Evolutionary conservation across 768 basidiomycete genomes (phyloP).

Genomic region (Hygrocybe coccinea): DNA sequence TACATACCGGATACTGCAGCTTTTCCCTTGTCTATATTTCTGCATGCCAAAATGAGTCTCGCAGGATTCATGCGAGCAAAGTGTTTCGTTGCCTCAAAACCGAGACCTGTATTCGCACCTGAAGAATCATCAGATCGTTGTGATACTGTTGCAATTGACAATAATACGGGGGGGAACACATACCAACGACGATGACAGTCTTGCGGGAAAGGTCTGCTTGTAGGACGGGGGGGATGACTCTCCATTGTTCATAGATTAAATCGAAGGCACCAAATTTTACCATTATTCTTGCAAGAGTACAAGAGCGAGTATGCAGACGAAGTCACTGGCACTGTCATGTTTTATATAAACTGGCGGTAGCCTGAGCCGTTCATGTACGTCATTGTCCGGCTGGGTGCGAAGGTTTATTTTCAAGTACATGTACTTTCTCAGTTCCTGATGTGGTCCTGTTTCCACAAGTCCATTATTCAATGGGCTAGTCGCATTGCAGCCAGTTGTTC

Average conservation of each 20-base stretch:
- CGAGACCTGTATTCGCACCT: conserved; percentile 50
- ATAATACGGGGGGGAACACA: neutral
- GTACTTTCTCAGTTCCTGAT: too few species aligned
- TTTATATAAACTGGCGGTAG: too few species aligned
- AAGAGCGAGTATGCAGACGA: too few species aligned
- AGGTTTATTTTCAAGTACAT: too few species aligned
- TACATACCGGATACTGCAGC: conserved; percentile 34
- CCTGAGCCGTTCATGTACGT: too few species aligned
- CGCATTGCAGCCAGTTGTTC: too few species aligned
- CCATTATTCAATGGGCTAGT: too few species aligned
- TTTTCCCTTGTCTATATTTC: conserved; percentile 33
- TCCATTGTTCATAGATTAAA: conserved; percentile 20
- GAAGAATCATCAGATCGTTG: neutral
- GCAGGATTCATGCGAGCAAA: conserved; percentile 43
- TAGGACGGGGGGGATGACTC: conserved; percentile 26
- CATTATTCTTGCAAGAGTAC: neutral
- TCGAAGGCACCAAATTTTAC: neutral
- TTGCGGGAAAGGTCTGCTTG: conserved; percentile 39
- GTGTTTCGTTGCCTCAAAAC: conserved; percentile 44
- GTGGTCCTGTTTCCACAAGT: too few species aligned
- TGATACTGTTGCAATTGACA: neutral
- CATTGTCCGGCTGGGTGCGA: too few species aligned
- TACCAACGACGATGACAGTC: conserved; percentile 43
- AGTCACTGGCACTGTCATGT: too few species aligned
- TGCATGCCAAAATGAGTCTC: conserved; percentile 37